Conservation (phyloP, 2,329 filamentous ascomycete species). For the Pseudogymnoascus sp. region DNA sequence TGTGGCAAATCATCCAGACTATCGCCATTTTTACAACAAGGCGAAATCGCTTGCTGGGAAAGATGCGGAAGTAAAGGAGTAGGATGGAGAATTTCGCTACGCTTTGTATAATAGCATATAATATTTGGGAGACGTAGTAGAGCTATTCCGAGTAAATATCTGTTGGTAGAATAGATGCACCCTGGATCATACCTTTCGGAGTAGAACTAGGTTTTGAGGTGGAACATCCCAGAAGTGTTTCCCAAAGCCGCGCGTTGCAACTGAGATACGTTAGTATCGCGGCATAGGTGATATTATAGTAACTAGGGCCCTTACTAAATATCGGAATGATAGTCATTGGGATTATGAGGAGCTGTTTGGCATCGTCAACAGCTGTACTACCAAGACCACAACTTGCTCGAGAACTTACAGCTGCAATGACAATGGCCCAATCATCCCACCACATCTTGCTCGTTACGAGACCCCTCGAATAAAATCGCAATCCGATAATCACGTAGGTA, state of each 20-base stretch:
- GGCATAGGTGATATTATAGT: background rate
- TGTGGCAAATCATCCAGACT: background rate
- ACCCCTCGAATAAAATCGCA: no score
- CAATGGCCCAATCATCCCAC: no score
- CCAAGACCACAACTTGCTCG: no score
- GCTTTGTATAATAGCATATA: constrained; percentile 17
- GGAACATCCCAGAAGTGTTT: background rate
- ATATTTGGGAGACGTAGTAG: constrained; percentile 16
- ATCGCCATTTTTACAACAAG: constrained; percentile 11
- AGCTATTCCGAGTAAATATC: constrained; percentile 9
- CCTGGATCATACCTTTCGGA: background rate
- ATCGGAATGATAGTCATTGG: background rate
- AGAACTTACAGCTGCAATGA: no score
- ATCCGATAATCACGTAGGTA: no score
- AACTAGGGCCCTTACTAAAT: background rate
- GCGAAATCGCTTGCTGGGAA: constrained; percentile 11
- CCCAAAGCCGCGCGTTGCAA: background rate
- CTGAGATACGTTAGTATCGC: background rate
- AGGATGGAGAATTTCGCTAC: constrained; percentile 18
- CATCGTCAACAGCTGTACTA: no score
- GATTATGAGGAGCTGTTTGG: no score
- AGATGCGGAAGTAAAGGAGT: constrained; percentile 17
- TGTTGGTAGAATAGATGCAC: background rate
- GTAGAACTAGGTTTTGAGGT: background rate
- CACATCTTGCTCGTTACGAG: no score